These are phyloP conservation scores for Aureobasidium subglaciale DNA, from an alignment of 2,329 filamentous ascomycete species.

Conservation along the genomic window DNA sequence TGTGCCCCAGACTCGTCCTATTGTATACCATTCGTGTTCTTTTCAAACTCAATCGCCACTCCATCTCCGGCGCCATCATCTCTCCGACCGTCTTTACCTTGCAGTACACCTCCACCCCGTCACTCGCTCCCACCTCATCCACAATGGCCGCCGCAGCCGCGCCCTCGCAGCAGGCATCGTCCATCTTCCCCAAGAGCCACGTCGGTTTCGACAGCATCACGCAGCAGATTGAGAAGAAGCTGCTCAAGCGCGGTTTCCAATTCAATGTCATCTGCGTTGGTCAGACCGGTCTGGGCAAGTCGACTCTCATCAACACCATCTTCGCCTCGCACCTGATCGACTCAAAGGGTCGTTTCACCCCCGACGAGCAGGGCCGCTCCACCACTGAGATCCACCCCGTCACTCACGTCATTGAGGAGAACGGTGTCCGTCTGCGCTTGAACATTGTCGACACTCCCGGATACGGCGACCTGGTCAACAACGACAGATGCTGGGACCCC, in stretches of 20 bases:
- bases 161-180: conserved; percentile 33
- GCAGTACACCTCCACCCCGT: not conserved
- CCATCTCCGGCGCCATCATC: not conserved
- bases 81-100: not conserved
- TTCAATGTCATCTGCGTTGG: conserved; percentile 99
- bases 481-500: conserved; percentile 99
- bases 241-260: conserved; percentile 98
- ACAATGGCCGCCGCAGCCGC: conserved; percentile 62
- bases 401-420: conserved; percentile 99
- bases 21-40: conserved; percentile 11
- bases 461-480: conserved; percentile 98
- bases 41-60: not conserved
- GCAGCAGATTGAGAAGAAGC: conserved; percentile 98
- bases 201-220: conserved; percentile 99
- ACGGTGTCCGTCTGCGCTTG: conserved; percentile 90
- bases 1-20: conserved; percentile 12
- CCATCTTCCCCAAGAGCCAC: conserved; percentile 86
- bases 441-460: conserved; percentile 99
- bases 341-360: conserved; percentile 89
- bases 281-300: conserved; percentile 99
- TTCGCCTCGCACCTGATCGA: conserved; percentile 99
- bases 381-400: conserved; percentile 98
- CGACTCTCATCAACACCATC: conserved; percentile 99
- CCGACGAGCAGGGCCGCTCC: conserved; percentile 85
- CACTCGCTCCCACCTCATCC: conserved; percentile 3